These are phyloP conservation scores for Scalesia atractyloides DNA, from an alignment of 129 eudicot genomes.

Conservation along the genomic window DNA sequence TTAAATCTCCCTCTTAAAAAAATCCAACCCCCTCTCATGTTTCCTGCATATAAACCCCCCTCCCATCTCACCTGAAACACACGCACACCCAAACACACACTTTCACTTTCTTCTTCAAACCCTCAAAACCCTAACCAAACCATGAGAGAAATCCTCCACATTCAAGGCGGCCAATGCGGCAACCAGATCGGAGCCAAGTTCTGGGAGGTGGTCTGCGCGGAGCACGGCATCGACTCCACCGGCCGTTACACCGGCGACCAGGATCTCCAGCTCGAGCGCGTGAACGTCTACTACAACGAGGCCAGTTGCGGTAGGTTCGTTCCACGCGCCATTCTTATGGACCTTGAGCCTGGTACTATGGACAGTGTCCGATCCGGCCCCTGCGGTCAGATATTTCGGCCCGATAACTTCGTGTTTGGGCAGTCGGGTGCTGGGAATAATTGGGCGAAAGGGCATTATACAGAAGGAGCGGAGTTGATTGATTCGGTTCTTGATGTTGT, in stretches of 20 bases:
- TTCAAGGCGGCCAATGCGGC: constrained; percentile 89
- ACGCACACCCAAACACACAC: background rate
- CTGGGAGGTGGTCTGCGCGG: constrained; percentile 83
- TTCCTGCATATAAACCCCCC: constrained; percentile 31
- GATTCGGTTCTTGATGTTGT: constrained; percentile 81
- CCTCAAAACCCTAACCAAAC: constrained; percentile 13
- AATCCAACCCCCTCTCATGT: background rate
- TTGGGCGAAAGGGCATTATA: constrained; percentile 84
- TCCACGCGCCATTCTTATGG: constrained; percentile 86
- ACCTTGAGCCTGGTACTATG: constrained; percentile 89
- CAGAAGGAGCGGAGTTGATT: constrained; percentile 80
- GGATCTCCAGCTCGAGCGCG: constrained; percentile 69
- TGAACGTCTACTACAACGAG: constrained; percentile 78
- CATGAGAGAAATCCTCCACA: constrained; percentile 81
- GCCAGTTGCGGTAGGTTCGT: constrained; percentile 73
- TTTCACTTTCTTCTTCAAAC: constrained; percentile 16
- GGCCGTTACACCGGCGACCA: constrained; percentile 62
- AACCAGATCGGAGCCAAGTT: constrained; percentile 88
- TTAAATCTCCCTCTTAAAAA: constrained; percentile 27
- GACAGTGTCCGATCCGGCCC: constrained; percentile 79
- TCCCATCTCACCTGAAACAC: constrained; percentile 21
- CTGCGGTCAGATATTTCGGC: constrained; percentile 73
- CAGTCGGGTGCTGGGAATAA: constrained; percentile 79
- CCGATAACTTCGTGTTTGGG: constrained; percentile 80
- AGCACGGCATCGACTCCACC: constrained; percentile 81